A percentile compares a stretch with the other conserved stretches of the same genome.
These are phyloP conservation scores for Fulvia fulva DNA, from an alignment of 2,329 filamentous ascomycete species.

Conservation along the genomic window DNA sequence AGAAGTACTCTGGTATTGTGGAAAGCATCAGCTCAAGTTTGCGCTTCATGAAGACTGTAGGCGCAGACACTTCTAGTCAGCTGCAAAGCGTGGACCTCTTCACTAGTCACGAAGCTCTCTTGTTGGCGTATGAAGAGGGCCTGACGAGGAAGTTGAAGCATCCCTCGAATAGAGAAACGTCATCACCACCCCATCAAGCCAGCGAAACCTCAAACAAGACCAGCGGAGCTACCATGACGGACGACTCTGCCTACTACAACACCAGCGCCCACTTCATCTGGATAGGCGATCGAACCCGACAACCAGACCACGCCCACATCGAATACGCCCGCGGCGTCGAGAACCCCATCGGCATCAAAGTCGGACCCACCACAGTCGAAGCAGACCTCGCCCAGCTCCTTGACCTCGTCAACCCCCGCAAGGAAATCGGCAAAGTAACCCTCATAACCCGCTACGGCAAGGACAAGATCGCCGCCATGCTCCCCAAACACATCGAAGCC, in stretches of 20 bases:
- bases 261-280: slow-evolving; percentile 96
- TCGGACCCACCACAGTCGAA: slow-evolving; percentile 78
- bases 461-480: slow-evolving; percentile 66
- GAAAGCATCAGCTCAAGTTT: slow-evolving; percentile 75
- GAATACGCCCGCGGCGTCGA: slow-evolving; percentile 96
- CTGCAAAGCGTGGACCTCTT: slow-evolving; percentile 91
- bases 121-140: slow-evolving; percentile 90
- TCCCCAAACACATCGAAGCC: slow-evolving; percentile 81
- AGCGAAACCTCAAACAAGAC: background rate
- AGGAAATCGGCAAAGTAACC: slow-evolving; percentile 88
- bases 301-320: slow-evolving; percentile 88
- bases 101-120: slow-evolving; percentile 90
- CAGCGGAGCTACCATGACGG: slow-evolving; percentile 2
- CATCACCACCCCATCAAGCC: background rate
- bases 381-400: slow-evolving; percentile 75
- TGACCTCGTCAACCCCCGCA: slow-evolving; percentile 75
- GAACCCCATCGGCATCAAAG: slow-evolving; percentile 95
- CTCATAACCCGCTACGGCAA: slow-evolving; percentile 94
- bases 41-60: slow-evolving; percentile 90
- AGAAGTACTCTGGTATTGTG: slow-evolving; percentile 82
- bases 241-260: slow-evolving; percentile 72
- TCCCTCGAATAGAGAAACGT: slow-evolving; percentile 46
- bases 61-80: slow-evolving; percentile 77
- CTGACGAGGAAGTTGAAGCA: slow-evolving; percentile 73
- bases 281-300: slow-evolving; percentile 94